Base-by-base conservation (phyloP, 2,329 filamentous ascomycete species). In the Talaromyces sp. region DNA sequence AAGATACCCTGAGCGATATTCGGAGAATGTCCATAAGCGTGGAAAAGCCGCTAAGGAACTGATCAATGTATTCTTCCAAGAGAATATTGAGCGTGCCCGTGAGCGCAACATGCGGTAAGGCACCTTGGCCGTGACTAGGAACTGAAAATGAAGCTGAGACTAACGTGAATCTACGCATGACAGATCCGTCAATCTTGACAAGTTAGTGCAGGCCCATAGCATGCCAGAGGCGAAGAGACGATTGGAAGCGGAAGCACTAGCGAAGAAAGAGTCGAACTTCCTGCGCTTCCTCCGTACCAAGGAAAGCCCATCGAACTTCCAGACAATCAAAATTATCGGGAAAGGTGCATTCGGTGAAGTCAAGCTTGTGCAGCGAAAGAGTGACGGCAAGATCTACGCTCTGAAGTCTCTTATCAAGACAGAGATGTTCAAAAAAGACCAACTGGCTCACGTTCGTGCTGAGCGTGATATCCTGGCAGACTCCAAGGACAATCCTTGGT, bases 401-500 rank as follows among this genome's bases (percentile, higher is more conserved):
- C 89, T 99, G 83, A 99, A 99, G 82, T 98, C 93, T 52, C 83
- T 99, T 69, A 92, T 99, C 78, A 99, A 99, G 83, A 92, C 92
- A 56, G 95, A 99, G 79, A 99, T 99, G 95, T 97, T 97, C 82
- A 97, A 96, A 81, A 97, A 96, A 79, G 95, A 99, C 74, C 95
- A 99, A 77, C 82, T 99, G 65, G 95, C 95, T 18, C 95, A 99
- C 79, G 95, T 99, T 65, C 92, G 96, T 67, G 93, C 95, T 60
- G 95, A 99, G 80, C 88, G 95, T 83, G 95, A 99, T 76, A 98
- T 99, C 69, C 82, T 99, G 67, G 95, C 95, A 66, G 96, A 99
- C 77, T 96, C 93, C 39, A 80, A 80, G n/a, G 95, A 99, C 83
- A 98, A 95, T 74, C 93, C 95, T 5, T 99, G 95, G 95, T 91